Conservation (phyloP, 306 rosid species). For the Fragaria vesca region DNA sequence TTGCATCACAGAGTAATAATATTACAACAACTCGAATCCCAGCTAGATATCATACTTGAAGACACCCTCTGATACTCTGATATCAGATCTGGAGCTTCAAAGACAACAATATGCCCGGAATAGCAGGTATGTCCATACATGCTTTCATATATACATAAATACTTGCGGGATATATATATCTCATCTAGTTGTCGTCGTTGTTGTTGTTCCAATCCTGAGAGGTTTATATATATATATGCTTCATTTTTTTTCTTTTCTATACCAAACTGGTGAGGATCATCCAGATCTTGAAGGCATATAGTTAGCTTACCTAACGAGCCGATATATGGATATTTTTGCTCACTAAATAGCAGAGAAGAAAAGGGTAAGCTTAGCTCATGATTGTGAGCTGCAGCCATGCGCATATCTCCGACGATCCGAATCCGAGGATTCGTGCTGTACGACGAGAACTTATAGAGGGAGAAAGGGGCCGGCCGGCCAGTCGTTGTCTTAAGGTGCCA, state of each 20-base stretch:
- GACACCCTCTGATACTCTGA: background rate
- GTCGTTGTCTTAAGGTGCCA: conserved; percentile 32
- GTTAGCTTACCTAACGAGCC: background rate
- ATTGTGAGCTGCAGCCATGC: background rate
- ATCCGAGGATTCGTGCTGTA: background rate
- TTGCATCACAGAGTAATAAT: conserved; percentile 7
- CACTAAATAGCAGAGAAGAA: background rate
- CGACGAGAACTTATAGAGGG: background rate
- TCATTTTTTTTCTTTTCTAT: background rate
- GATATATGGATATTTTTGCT: background rate
- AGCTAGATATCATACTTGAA: background rate
- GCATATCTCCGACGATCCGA: background rate
- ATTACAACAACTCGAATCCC: background rate
- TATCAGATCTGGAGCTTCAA: conserved; percentile 3
- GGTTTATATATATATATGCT: background rate
- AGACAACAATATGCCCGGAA: background rate
- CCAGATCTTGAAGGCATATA: background rate
- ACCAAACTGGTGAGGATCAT: background rate
- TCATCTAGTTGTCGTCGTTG: too few relatives aligned
- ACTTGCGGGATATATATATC: background rate
- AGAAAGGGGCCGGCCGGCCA: conserved; percentile 9
- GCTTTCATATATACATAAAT: background rate
- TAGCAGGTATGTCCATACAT: conserved; percentile 6
- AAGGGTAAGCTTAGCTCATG: background rate
- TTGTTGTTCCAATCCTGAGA: background rate